phyloP scores from a whole-genome alignment of 371 early-diverging fungal genomes.

The Haplosporangium sp. region DNA sequence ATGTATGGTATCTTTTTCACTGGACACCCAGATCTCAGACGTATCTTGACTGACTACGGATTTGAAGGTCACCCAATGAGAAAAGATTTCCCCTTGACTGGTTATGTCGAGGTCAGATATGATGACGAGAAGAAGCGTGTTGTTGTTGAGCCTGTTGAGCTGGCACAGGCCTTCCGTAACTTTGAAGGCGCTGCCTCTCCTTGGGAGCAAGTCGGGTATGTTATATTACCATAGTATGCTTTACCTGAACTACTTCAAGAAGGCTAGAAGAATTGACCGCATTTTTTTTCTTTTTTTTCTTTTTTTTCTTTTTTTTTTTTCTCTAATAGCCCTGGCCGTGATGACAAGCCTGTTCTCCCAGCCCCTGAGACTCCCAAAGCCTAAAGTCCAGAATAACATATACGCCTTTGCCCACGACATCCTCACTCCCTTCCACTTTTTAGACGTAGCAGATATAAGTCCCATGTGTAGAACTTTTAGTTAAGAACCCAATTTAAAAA shows the following conservation, averaged over 20 bases:
- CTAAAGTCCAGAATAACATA: constrained; percentile 24
- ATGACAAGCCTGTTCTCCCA: constrained; percentile 57
- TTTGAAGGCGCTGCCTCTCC: constrained; percentile 89
- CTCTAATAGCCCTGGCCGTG: constrained; percentile 54
- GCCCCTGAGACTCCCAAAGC: constrained; percentile 56
- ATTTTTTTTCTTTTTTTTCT: neutral
- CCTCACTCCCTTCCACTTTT: constrained; percentile 5
- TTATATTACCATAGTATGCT: neutral
- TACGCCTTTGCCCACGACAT: constrained; percentile 6
- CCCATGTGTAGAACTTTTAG: neutral
- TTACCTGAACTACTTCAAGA: neutral
- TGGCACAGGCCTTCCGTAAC: constrained; percentile 97
- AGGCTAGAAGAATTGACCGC: too few relatives aligned
- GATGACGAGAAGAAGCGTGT: constrained; percentile 98
- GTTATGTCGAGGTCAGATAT: constrained; percentile 95
- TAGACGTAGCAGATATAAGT: constrained; percentile 17
- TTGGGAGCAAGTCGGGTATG: constrained; percentile 87
- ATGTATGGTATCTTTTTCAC: constrained; percentile 98
- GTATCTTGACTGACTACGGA: constrained; percentile 98
- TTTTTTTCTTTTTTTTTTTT: neutral
- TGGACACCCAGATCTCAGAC: constrained; percentile 95
- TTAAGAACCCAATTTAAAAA: neutral
- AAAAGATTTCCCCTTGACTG: constrained; percentile 98
- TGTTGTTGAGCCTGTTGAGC: constrained; percentile 94
- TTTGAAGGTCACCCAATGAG: constrained; percentile 98